A percentile compares a stretch with the other conserved stretches of the same genome.
These are phyloP conservation scores for Chionographis japonica DNA, from an alignment of 106 monocot species.

Conservation along the genomic window DNA sequence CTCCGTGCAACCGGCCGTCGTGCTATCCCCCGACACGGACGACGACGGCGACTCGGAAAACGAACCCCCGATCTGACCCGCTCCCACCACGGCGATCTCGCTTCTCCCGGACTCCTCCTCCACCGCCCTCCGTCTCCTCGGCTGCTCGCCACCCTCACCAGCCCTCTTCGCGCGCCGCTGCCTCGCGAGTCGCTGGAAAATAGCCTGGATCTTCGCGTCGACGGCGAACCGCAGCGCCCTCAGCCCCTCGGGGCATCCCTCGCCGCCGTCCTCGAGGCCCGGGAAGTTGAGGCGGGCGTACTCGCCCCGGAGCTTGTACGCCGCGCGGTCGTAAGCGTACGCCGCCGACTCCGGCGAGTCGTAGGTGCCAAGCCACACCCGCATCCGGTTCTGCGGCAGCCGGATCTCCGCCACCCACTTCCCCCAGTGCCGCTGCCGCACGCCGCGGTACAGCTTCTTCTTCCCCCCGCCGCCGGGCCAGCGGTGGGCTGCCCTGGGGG, in stretches of 20 bases:
- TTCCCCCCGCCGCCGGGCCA: neutral
- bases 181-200: conserved; percentile 42
- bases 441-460: conserved; percentile 66
- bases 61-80: neutral
- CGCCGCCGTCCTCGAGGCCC: conserved; percentile 17
- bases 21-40: conserved; percentile 10
- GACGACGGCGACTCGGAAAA: conserved; percentile 7
- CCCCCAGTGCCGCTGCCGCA: conserved; percentile 85
- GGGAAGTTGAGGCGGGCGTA: conserved; percentile 91
- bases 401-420: conserved; percentile 95
- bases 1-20: conserved; percentile 3
- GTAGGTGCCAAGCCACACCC: conserved; percentile 93
- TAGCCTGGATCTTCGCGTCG: conserved; percentile 83
- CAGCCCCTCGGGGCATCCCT: conserved; percentile 25
- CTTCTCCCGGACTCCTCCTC: neutral
- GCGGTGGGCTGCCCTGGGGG: neutral
- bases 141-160: conserved; percentile 2
- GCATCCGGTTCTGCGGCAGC: conserved; percentile 69
- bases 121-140: neutral
- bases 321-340: conserved; percentile 85
- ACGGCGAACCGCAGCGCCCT: conserved; percentile 48
- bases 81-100: neutral
- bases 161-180: conserved; percentile 16
- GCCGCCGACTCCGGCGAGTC: conserved; percentile 77
- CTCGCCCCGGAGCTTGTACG: conserved; percentile 83